Evolutionary conservation across 2,329 filamentous ascomycete genomes (phyloP), one percentile per base, ranked within the genome.

Genomic region (Coniella vitis): DNA sequence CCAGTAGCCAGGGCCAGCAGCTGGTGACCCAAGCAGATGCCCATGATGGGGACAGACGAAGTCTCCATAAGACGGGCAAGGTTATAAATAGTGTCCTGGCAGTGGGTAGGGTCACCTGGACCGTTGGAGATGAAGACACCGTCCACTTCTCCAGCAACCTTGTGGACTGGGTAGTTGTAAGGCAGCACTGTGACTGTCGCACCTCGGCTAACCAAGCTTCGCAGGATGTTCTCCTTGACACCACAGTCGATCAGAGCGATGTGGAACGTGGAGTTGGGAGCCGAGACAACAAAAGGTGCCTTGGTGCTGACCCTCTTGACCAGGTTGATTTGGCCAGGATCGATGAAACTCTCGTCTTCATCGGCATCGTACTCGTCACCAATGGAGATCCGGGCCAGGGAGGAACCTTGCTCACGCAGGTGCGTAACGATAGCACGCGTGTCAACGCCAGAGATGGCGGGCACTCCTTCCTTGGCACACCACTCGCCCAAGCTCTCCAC

Each of bases 121-220:
- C 93, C 93, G 72, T 98, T 98, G 70, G 90, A 95, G 73, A 97
- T 96, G 79, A 98, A 98, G 63, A 98, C 84, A 63, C 93, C 93
- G 61, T 98, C 93, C 61, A 95, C 97, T 78, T 97, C 90, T 70
- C 94, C 87, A 49, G 93, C 87, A 34, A 96, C 87, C 79, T 97
- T 96, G 79, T 97, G 90, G 66, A 98, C 93, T 46, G 90, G 91
- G 73, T 93, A 97, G 74, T 97, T 84, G 71, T 86, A 96, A 52
- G 93, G 93, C 76, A 98, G 94, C 61, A 89, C 87, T 36, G 93
- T 97, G 56, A 95, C 87, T 55, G 87, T 90, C 47, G 90, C 88
- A 53, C 93, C 93, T 56, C 93, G 90, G 69, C 80, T 84, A 63
- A 97, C 90, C 53, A 98, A 77, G 67, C 87, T 94, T 63, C 93